Percentiles rank a stretch among this genome's conserved stretches.
phyloP scores from a whole-genome alignment of 352 stramenopile genomes.

The Pythium folliculosum region DNA sequence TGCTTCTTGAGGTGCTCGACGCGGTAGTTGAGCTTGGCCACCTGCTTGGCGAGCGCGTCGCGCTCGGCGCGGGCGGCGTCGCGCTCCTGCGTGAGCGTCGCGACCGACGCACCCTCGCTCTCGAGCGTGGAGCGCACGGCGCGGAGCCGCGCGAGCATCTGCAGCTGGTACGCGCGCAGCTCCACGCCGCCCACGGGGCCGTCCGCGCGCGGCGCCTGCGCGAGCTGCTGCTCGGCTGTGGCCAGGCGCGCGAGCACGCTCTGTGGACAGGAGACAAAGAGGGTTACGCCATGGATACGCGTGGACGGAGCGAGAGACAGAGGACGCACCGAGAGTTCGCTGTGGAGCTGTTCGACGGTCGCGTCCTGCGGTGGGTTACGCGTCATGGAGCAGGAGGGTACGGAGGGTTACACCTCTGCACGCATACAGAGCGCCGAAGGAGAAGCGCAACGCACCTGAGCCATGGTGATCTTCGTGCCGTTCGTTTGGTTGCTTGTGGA shows the following conservation, averaged over 20 bases:
- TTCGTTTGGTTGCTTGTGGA: not conserved
- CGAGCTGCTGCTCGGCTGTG: slow-evolving; percentile 49
- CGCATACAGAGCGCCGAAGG: too few species aligned
- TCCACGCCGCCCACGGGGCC: slow-evolving; percentile 61
- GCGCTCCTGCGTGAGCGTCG: slow-evolving; percentile 63
- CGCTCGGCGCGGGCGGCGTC: slow-evolving; percentile 58
- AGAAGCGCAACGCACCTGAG: not conserved
- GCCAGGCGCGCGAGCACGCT: slow-evolving; percentile 51
- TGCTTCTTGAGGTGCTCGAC: slow-evolving; percentile 77
- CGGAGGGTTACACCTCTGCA: too few species aligned
- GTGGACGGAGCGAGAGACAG: not conserved
- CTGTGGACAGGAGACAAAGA: slow-evolving; percentile 23
- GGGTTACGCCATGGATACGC: not conserved
- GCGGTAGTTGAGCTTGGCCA: slow-evolving; percentile 81
- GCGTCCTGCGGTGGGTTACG: not conserved
- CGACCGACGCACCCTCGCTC: slow-evolving; percentile 58
- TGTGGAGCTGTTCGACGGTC: slow-evolving; percentile 23
- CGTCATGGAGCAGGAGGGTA: too few species aligned
- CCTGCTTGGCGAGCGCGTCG: slow-evolving; percentile 66
- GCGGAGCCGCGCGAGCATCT: slow-evolving; percentile 62
- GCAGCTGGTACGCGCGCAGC: slow-evolving; percentile 67
- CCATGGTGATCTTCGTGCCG: slow-evolving; percentile 4
- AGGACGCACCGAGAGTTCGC: slow-evolving; percentile 21
- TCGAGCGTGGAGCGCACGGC: slow-evolving; percentile 57
- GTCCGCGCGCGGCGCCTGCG: slow-evolving; percentile 38